Base-by-base conservation (phyloP, 306 rosid genomes). In the Oemleria cerasiformis region DNA sequence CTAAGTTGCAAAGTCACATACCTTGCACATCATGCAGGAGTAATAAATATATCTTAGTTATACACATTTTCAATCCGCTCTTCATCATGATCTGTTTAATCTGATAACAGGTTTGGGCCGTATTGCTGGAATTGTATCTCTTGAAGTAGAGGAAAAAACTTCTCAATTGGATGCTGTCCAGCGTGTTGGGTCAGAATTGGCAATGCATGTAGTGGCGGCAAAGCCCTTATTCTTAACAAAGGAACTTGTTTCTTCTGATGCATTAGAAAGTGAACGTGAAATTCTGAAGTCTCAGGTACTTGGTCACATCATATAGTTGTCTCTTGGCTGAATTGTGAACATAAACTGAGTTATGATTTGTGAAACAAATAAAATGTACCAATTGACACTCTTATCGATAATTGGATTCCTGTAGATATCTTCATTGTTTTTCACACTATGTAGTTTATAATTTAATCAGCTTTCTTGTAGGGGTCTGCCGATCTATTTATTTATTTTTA, bases 121-220 rank as follows among this genome's bases (percentile, higher is more conserved):
- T 71, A 87, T 94, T 67, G 98, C 97, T 84, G 98, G 97, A 77
- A 82, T 91, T 76, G 63, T 94, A 72, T 83, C 92, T 81, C 97
- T 94, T 77, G 91, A 89, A 78, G 90, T 80, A 39, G 96, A 91
- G 55, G 85, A 73, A 43, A 84, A 83, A 62, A 80, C 78, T 77
- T 73, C 76, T 25, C 85, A 83, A 19, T 51, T 41, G 20, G 96
- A 89, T 60, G 89, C 91, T 74, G 77, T 94, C 67, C 97, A 86
- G 55, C 87, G 85, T 16, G 85, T 85, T 82, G 98, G 98, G 45
- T 89, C 97, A 4, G 94, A 94, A 78, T 73, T 91, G 84, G 97
- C 97, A 61, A 94, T 94, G 97, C 98, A 94, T 76, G 72, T 91
- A 12, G 98, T 94, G 75, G 98, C 98, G 49, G 84, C 94, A 41